Evolutionary conservation across 2,329 filamentous ascomycete species (phyloP).

Genomic region (Myrmaecium sp.): DNA sequence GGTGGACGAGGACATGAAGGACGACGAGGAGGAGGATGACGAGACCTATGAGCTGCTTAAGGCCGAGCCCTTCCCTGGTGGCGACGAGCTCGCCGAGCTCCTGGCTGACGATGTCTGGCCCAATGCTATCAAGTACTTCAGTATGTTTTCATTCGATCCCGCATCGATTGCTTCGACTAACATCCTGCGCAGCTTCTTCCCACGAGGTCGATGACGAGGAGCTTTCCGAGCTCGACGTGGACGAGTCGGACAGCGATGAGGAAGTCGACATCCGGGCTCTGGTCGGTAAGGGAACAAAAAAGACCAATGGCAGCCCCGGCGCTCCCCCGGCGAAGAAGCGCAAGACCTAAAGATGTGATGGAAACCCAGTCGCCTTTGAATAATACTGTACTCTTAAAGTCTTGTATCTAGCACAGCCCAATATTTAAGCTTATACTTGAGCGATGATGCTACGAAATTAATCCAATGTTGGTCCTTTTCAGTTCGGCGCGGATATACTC

Average conservation of each 20-base stretch:
- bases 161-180: neutral
- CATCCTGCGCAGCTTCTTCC: constrained; percentile 25
- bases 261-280: constrained; percentile 29
- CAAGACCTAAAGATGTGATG: constrained; percentile 20
- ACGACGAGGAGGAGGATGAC: constrained; percentile 40
- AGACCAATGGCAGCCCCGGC: constrained; percentile 13
- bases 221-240: constrained; percentile 46
- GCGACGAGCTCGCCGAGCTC: constrained; percentile 64
- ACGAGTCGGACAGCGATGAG: constrained; percentile 36
- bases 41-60: constrained; percentile 47
- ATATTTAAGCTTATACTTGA: no score
- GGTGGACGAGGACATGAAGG: constrained; percentile 27
- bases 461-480: no score
- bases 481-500: no score
- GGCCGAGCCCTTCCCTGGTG: constrained; percentile 74
- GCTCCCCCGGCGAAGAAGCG: constrained; percentile 23
- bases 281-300: constrained; percentile 31
- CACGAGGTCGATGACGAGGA: constrained; percentile 56
- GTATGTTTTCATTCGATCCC: constrained; percentile 34
- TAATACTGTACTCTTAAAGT: neutral
- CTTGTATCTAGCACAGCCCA: no score
- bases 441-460: no score
- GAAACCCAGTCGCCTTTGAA: no score
- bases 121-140: constrained; percentile 77
- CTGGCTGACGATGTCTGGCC: constrained; percentile 83